Base-by-base conservation (phyloP, 2,329 filamentous ascomycete species). In the Colletotrichum eremochloae region DNA sequence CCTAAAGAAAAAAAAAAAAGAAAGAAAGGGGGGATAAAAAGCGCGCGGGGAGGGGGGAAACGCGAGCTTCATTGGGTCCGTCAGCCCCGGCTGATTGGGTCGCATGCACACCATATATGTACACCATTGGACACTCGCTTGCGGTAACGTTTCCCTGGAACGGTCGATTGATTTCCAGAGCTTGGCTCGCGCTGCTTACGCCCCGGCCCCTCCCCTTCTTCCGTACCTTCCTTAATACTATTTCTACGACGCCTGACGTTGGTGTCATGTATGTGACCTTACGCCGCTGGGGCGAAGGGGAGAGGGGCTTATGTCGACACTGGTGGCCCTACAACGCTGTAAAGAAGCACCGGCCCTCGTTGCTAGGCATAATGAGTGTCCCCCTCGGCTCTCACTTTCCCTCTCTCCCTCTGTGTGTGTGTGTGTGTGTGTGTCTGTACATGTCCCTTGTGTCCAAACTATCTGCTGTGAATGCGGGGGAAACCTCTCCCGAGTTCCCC, bases 21-120 rank as follows among this genome's bases (percentile, higher is more conserved):
- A 29, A 29, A 52, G 18, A 36, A 36, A 33, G 36, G 42, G 58
- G 18, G 24, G 24, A 24, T 24, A 24, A 24, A 24, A 24, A 24
- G 24, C 24, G 24, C 24, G 24, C 24, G 24, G 33, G 33, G 33
- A 36, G 33, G 33, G 58, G 42, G 58, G 58, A 33, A 48, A 48
- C n/a, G 15, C 42, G 31, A 61, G 40, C 46, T 63, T 31, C n/a
- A 52, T 52, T 63, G 60, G 60, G n/a, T n/a, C 60, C 33, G 46
- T 14, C 46, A 52, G 60, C 33, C n/a, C 55, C 60, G 60, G 60
- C 53, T 69, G 67, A 66, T 69, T 69, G 67, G 53, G 48, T 42
- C 65, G 65, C 65, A 40, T 67, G 52, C 65, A 38, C 44, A 38
- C 33, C 60, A 50, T 50, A 36, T 15, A 15, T 42, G 40, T 14